Evolutionary conservation across 2,329 filamentous ascomycete species (phyloP), one percentile per base, ranked within the genome.

Genomic region (Periconia sp.): DNA sequence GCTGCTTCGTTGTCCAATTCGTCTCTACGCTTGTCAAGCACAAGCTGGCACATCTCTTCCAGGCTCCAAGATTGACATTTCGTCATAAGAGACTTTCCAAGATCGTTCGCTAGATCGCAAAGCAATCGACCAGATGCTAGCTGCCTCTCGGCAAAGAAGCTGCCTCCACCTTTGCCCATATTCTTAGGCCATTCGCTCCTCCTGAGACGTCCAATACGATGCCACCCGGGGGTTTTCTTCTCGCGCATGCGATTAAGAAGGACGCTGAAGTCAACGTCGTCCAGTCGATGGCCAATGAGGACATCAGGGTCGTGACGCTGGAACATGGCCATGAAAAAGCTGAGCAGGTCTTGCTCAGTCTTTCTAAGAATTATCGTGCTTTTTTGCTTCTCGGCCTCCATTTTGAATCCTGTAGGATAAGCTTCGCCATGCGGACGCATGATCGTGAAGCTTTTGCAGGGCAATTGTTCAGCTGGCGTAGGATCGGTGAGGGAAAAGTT

Each of bases 41-140:
- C 96, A 15, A 97, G 82, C 59, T 88, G 90, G 72, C 92, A 96
- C 92, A 99, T 99, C 74, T 99, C 94, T 1, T 93, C 95, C 73
- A 99, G 81, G 73, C 90, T 96, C 94, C 94, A 99, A 2, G 92
- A 96, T 74, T 97, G 93, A 73, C 94, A 99, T 77, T 96, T 96
- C 65, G 85, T 87, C 93, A 97, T 97, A 60, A 92, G 85, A 11
- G 93, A 97, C 79, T 97, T 97, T 73, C 94, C 94, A 68, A 95
- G 90, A 64, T 99, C 94, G 71, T 99, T 99, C 53, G 89, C 92
- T 55, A 97, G 80, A 77, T 99, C 94, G 72, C 94, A 97, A 52
- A 97, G 83, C 55, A 99, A 79, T 63, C 94, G 88, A 41, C 94
- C 94, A 57, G 92, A 85, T 61, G 96, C 88, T 52, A 99, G 76